Evolutionary conservation across 371 early-diverging fungal genomes (phyloP).

Genomic region (Syncephalastrum monosporum): DNA sequence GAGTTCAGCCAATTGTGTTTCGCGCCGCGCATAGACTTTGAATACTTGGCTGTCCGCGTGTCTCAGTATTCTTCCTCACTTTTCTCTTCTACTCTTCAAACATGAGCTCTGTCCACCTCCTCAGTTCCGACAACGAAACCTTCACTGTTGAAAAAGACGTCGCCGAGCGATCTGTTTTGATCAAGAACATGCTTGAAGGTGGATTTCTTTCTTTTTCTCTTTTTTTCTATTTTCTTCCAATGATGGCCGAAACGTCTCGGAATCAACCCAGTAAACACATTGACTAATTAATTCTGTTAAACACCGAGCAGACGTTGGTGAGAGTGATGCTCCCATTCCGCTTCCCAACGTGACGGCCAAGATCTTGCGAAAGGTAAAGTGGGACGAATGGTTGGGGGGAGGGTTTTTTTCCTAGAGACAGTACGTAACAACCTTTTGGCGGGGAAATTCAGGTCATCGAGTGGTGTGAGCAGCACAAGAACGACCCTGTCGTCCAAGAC

Average conservation of each 20-base stretch:
- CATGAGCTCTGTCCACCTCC: slow-evolving; percentile 43
- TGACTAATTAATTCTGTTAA: background rate
- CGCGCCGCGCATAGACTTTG: too few species aligned
- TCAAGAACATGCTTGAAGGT: slow-evolving; percentile 93
- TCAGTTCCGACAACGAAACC: slow-evolving; percentile 70
- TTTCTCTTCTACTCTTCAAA: background rate
- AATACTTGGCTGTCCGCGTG: too few species aligned
- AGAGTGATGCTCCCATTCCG: slow-evolving; percentile 72
- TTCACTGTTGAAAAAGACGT: slow-evolving; percentile 81
- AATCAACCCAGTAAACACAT: background rate
- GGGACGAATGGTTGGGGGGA: too few species aligned
- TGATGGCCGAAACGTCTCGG: background rate
- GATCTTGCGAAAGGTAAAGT: slow-evolving; percentile 66
- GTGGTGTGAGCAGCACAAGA: slow-evolving; percentile 78
- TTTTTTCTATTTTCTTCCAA: background rate
- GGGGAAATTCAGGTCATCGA: slow-evolving; percentile 61
- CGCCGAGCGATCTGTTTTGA: slow-evolving; percentile 83
- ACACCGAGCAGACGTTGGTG: slow-evolving; percentile 66
- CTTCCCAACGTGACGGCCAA: slow-evolving; percentile 74
- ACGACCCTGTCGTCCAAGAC: slow-evolving; percentile 66
- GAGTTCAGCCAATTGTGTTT: too few species aligned
- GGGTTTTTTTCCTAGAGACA: too few species aligned
- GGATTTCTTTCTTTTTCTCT: slow-evolving; percentile 3
- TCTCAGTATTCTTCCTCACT: slow-evolving; percentile 9
- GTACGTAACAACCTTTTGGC: background rate